These are phyloP conservation scores for Physaria fendleri DNA, from an alignment of 345 rosid species.

Conservation along the genomic window DNA sequence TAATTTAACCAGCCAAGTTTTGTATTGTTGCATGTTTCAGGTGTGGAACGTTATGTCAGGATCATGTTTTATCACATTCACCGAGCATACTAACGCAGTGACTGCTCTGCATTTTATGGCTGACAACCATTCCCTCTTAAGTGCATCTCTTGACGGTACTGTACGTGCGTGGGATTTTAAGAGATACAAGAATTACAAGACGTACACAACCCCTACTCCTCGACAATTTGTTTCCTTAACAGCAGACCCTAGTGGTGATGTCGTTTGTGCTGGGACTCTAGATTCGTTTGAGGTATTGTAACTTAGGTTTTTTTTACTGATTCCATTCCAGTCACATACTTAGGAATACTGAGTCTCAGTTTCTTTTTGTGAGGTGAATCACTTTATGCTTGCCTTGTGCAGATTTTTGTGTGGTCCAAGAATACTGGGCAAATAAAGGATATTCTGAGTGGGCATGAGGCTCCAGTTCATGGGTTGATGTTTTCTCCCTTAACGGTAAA, in stretches of 20 bases:
- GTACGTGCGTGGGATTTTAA: slow-evolving; percentile 99
- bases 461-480: slow-evolving; percentile 91
- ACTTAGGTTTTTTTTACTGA: not conserved
- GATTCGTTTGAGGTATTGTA: slow-evolving; percentile 85
- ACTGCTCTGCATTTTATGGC: slow-evolving; percentile 96
- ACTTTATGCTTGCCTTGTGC: slow-evolving; percentile 16
- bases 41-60: slow-evolving; percentile 95
- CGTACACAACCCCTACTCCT: slow-evolving; percentile 85
- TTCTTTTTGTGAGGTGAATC: not conserved
- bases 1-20: not conserved
- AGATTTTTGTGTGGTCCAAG: slow-evolving; percentile 99
- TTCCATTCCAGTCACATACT: not conserved
- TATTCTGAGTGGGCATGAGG: slow-evolving; percentile 91
- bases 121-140: slow-evolving; percentile 79
- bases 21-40: slow-evolving; percentile 31
- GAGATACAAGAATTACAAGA: slow-evolving; percentile 89
- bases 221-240: slow-evolving; percentile 94
- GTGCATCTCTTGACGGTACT: slow-evolving; percentile 94
- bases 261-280: slow-evolving; percentile 92
- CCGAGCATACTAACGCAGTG: slow-evolving; percentile 91
- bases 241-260: slow-evolving; percentile 92
- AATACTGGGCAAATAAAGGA: slow-evolving; percentile 93
- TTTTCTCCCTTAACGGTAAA: slow-evolving; percentile 89
- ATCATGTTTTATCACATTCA: slow-evolving; percentile 89
- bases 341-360: not conserved